Percentiles rank a stretch among this genome's conserved stretches.
Evolutionary conservation across 2,329 filamentous ascomycete species (phyloP).

Genomic region (Arachnomyces sp.): DNA sequence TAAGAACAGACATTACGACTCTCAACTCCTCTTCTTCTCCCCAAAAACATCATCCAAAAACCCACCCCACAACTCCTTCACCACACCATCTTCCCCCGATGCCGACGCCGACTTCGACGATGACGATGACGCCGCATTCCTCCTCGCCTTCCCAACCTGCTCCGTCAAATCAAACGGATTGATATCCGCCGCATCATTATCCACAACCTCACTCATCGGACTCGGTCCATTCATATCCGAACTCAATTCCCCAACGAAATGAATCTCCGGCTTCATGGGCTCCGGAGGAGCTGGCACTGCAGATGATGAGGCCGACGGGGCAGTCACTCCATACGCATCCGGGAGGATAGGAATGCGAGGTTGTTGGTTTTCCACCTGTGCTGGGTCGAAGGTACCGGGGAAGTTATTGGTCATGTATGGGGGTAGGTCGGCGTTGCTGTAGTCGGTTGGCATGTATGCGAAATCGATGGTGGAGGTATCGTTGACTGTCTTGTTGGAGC

Average conservation of each 20-base stretch:
- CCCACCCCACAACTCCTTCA: constrained; percentile 40
- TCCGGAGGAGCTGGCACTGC: constrained; percentile 7
- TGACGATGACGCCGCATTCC: constrained; percentile 25
- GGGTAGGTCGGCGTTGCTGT: too few species aligned
- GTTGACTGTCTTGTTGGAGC: constrained; percentile 47
- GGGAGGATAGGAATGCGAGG: constrained; percentile 47
- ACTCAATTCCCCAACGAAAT: constrained; percentile 40
- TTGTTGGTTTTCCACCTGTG: constrained; percentile 24
- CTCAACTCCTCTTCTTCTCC: constrained; percentile 24
- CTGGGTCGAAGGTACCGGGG: constrained; percentile 32
- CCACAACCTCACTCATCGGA: constrained; percentile 52
- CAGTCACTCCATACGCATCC: constrained; percentile 20
- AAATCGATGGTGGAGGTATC: constrained; percentile 59
- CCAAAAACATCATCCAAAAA: constrained; percentile 46
- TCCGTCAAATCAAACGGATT: constrained; percentile 51
- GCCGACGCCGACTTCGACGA: constrained; percentile 15
- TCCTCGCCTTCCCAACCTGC: constrained; percentile 34
- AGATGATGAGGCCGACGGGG: not conserved
- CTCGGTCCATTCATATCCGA: constrained; percentile 41
- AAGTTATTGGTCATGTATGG: too few species aligned
- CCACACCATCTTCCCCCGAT: constrained; percentile 25
- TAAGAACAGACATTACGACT: too few species aligned
- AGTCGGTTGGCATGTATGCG: constrained; percentile 49
- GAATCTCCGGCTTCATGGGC: constrained; percentile 51
- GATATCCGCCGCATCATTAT: constrained; percentile 49